A percentile compares a stretch with the other conserved stretches of the same genome.
phyloP scores from a whole-genome alignment of 345 rosid species.

The Acer negundo region DNA sequence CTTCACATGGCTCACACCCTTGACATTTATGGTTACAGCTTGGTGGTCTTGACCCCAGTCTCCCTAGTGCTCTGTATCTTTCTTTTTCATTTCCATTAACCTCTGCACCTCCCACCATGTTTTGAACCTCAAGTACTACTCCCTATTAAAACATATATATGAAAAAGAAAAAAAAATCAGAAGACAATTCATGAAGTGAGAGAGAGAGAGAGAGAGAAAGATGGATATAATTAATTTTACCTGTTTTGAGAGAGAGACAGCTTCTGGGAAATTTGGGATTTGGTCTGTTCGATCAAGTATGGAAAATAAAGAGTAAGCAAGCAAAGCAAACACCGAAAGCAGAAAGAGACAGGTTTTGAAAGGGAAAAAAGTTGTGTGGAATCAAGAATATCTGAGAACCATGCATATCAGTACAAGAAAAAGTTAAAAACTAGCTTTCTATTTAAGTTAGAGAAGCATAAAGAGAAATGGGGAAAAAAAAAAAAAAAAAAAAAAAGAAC shows the following conservation, averaged over 20 bases:
- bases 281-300: background rate
- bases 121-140: background rate
- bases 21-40: constrained; percentile 26
- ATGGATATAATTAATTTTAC: background rate
- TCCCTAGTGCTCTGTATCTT: constrained; percentile 18
- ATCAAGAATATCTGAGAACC: background rate
- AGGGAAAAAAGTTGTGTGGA: background rate
- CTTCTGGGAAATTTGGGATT: constrained; percentile 1
- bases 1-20: constrained; percentile 33
- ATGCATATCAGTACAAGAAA: background rate
- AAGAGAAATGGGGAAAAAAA: too few species aligned
- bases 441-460: background rate
- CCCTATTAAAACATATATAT: constrained; percentile 5
- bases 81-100: constrained; percentile 6
- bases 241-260: constrained; percentile 8
- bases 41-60: constrained; percentile 40
- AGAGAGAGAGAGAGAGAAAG: background rate
- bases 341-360: background rate
- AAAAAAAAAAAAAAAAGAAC: background rate
- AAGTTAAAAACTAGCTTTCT: background rate
- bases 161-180: background rate
- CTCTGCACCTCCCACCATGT: background rate
- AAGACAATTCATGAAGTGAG: constrained; percentile 2
- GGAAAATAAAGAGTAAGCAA: background rate
- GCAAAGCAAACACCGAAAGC: background rate